These are phyloP conservation scores for Cyclotella baltica DNA, from an alignment of 108 stramenopile species.

Conservation along the genomic window DNA sequence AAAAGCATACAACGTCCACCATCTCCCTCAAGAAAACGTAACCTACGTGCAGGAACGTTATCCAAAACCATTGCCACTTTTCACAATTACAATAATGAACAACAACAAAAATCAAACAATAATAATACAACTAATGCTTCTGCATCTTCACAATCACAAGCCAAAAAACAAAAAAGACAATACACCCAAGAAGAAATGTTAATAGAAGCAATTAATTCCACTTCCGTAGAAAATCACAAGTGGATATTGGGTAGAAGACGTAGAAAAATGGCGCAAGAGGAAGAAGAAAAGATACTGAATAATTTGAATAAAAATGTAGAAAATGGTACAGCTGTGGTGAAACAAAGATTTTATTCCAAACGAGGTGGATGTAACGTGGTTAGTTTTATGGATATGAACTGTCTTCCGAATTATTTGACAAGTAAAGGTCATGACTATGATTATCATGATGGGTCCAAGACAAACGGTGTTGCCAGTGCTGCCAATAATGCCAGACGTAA, in stretches of 20 bases:
- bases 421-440: not conserved
- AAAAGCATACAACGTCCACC: not conserved
- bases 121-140: slow-evolving; percentile 14
- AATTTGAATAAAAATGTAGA: slow-evolving; percentile 6
- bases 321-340: slow-evolving; percentile 26
- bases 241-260: slow-evolving; percentile 42
- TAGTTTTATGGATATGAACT: slow-evolving; percentile 88
- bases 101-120: not conserved
- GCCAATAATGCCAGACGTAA: no score
- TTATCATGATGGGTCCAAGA: not conserved
- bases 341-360: slow-evolving; percentile 68
- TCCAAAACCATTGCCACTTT: slow-evolving; percentile 18
- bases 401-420: slow-evolving; percentile 75
- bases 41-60: slow-evolving; percentile 31
- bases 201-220: slow-evolving; percentile 74
- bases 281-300: slow-evolving; percentile 32
- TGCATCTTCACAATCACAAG: slow-evolving; percentile 17
- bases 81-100: no score
- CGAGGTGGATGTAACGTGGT: slow-evolving; percentile 79
- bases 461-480: not conserved
- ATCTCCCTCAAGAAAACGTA: slow-evolving; percentile 16
- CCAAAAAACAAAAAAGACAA: slow-evolving; percentile 44
- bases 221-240: slow-evolving; percentile 79
- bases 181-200: slow-evolving; percentile 87
- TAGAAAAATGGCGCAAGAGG: slow-evolving; percentile 22